Conservation (phyloP, 2,329 filamentous ascomycete species). For the Orbilia oligospora region DNA sequence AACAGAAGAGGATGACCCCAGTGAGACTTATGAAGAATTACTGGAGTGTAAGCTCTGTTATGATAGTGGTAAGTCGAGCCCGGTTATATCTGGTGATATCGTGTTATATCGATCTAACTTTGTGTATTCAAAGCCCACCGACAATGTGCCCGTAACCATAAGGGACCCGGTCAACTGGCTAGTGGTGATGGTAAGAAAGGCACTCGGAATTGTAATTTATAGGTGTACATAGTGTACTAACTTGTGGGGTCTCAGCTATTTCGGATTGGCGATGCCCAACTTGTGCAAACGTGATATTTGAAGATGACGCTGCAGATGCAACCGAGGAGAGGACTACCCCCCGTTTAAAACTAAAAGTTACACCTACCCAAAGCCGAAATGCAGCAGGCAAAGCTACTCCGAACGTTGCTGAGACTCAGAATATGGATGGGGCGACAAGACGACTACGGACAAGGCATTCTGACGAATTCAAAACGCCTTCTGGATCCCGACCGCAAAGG, state of each 20-base stretch:
- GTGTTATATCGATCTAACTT: neutral
- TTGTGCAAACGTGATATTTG: conserved; percentile 65
- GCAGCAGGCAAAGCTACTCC: conserved; percentile 21
- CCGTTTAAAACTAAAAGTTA: conserved; percentile 47
- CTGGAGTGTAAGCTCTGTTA: conserved; percentile 83
- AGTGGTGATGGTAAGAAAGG: conserved; percentile 64
- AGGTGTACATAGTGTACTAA: conserved; percentile 33
- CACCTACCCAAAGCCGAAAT: conserved; percentile 18
- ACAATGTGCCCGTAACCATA: conserved; percentile 84
- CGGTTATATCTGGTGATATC: neutral
- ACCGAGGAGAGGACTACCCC: conserved; percentile 46
- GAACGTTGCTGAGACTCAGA: conserved; percentile 64
- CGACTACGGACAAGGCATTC: conserved; percentile 62
- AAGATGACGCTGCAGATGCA: conserved; percentile 38
- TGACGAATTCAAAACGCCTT: conserved; percentile 58
- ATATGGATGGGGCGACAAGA: conserved; percentile 66
- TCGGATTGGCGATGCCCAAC: conserved; percentile 75
- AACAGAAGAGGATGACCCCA: conserved; percentile 85
- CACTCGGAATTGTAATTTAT: neutral
- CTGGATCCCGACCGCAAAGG: conserved; percentile 46
- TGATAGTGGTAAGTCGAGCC: conserved; percentile 72
- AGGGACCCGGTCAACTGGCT: conserved; percentile 72
- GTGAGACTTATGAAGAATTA: conserved; percentile 84
- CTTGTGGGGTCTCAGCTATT: conserved; percentile 68
- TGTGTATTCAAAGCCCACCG: conserved; percentile 79